Base-by-base conservation (phyloP, 139 green algal genomes). In the Ettlia oleoabundans region DNA sequence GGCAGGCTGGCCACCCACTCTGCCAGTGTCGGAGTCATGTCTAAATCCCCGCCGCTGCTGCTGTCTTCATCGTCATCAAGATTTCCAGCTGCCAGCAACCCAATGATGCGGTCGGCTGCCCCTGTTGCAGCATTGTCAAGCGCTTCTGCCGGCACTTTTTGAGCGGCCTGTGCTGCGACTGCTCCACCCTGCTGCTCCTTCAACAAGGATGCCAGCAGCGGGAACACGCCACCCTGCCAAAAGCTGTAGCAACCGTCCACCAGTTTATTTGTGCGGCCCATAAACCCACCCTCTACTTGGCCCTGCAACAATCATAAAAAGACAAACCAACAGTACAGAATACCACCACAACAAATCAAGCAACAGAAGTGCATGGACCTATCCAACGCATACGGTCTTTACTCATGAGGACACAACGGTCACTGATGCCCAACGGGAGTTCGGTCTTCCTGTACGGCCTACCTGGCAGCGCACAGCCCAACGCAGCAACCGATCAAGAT, bases 241-340 rank as follows among this genome's bases (percentile, higher is more conserved):
- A 93, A 96, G 61, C 89, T 96, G 92, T 99, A 99, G 88, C 97
- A 99, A 40, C 96, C 96, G 78, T 99, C 97, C 64, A 98, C 96
- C 47, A 99, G 92, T 90, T 99, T 99, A 90, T 98, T 96, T n/a
- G 96, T 99, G 47, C 97, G 91, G 2, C 97, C 97, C 78, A 93
- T 96, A 87, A 98, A 99, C 13, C 97, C 97, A 10, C 97, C 97
- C 84, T 98, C 97, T 33, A 95, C 74, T 3, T 67, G 43, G 64
- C 93, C 94, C 89, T n/a, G n/a, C n/a, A n/a, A n/a, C n/a, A n/a
- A n/a, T n/a, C n/a, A n/a, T n/a, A n/a, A n/a, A n/a, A n/a, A n/a
- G n/a, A n/a, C n/a, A n/a, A n/a, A n/a, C n/a, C n/a, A n/a, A n/a
- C n/a, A n/a, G n/a, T n/a, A n/a, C n/a, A n/a, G n/a, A n/a, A n/a